A percentile compares a stretch with the other conserved stretches of the same genome.
phyloP scores from a whole-genome alignment of 2,329 filamentous ascomycete species.

The Fusarium bactridioides region DNA sequence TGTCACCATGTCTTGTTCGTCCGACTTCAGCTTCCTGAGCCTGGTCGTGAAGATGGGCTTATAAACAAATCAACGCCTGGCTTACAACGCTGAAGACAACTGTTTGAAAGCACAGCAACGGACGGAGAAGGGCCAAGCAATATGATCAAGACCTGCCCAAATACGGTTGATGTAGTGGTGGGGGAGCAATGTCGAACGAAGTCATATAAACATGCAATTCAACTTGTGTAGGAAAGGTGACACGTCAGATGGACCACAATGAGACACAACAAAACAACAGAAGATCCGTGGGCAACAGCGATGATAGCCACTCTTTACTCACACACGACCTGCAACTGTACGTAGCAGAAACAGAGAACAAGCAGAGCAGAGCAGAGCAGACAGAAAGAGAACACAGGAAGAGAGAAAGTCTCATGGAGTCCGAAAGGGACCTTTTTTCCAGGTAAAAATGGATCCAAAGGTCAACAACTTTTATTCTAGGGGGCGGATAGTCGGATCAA shows the following conservation, averaged over 20 bases:
- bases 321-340: constrained; percentile 5
- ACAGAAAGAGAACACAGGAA: constrained; percentile 16
- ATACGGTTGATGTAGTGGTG: not conserved
- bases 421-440: constrained; percentile 12
- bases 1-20: constrained; percentile 29
- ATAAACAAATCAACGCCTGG: not conserved
- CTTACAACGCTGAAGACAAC: not conserved
- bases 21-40: constrained; percentile 12
- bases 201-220: constrained; percentile 1
- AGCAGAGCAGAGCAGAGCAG: constrained; percentile 6
- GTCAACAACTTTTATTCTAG: constrained; percentile 28
- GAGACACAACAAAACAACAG: not conserved
- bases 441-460: constrained; percentile 27
- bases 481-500: constrained; percentile 30
- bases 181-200: not conserved
- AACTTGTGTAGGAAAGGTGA: not conserved
- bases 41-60: not conserved
- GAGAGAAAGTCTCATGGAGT: constrained; percentile 32
- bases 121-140: not conserved
- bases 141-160: not conserved
- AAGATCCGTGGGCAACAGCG: not conserved
- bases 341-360: constrained; percentile 18
- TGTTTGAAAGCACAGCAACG: not conserved
- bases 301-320: constrained; percentile 3
- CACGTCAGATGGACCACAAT: not conserved